Base-by-base conservation (phyloP, 176 grass and related monocot species). In the Zoysia japonica region DNA sequence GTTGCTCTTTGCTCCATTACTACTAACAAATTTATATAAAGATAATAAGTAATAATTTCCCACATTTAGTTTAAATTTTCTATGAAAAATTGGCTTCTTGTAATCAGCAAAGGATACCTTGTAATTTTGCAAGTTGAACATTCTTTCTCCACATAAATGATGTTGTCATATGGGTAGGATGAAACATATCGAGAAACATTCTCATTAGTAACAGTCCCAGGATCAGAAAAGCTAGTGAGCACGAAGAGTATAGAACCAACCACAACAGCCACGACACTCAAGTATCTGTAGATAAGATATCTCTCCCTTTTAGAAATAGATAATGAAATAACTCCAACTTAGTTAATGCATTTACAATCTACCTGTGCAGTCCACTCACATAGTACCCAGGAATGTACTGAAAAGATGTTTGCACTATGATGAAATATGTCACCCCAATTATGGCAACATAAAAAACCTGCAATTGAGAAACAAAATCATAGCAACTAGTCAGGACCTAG, bases 221-320 rank as follows among this genome's bases (percentile, higher is more conserved):
- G 96, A 77, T 99, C 92, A 84, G 96, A 99, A 85, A 95, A 95
- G 92, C 96, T 99, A 78, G 96, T 99, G 78, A 99, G 83, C 16
- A 95, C 46, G 43, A 99, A 99, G 62, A 99, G 86, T 64, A 93
- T 7, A 83, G 93, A 76, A 82, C 92, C 96, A 61, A 95, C 54
- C 70, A 77, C 67, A 82, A 99, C 90, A 71, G 86, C 92, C 42
- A 89, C 65, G 2, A 87, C 17, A 46, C 96, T 90, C 20, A 87
- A 48, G 69, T 95, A 91, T 87, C 96, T 98, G 82, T 71, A 90
- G 53, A 90, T 36, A 59, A 75, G 10, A 88, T 28, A 28, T 43
- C 43, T 44, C 57, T 47, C 5, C 9, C 38, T 57, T 13, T 75
- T 61, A 80, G 50, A 79, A 78, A 62, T 55, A 28, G 16, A 16